A percentile compares a stretch with the other conserved stretches of the same genome.
phyloP scores from a whole-genome alignment of 495 filamentous ascomycete genomes.

The Penicillium canescens region DNA sequence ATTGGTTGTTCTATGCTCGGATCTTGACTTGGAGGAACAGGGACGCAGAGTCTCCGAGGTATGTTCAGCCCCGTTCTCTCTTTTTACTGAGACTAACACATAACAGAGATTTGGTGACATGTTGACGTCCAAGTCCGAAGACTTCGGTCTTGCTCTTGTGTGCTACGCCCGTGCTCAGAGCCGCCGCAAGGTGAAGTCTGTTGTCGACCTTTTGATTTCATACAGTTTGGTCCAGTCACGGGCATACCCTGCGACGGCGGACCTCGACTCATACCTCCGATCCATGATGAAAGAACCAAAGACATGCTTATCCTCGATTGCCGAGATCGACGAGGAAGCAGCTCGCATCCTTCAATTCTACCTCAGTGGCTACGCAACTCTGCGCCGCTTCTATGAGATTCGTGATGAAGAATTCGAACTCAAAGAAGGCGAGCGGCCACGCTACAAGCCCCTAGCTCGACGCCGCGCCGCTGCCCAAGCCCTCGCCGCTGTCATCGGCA shows the following conservation, averaged over 20 bases:
- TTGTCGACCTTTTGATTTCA: slow-evolving; percentile 83
- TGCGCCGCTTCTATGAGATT: slow-evolving; percentile 84
- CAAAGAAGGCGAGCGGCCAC: slow-evolving; percentile 39
- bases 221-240: slow-evolving; percentile 81
- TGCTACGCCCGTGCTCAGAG: slow-evolving; percentile 83
- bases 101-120: slow-evolving; percentile 73
- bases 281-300: slow-evolving; percentile 66
- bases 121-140: slow-evolving; percentile 62
- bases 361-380: slow-evolving; percentile 86
- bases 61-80: slow-evolving; percentile 26
- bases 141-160: slow-evolving; percentile 78
- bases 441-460: slow-evolving; percentile 50
- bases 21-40: slow-evolving; percentile 67
- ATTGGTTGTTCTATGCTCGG: slow-evolving; percentile 68
- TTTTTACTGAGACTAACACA: slow-evolving; percentile 3
- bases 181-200: slow-evolving; percentile 71
- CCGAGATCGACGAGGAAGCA: slow-evolving; percentile 68
- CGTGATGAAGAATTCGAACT: slow-evolving; percentile 63
- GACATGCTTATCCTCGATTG: slow-evolving; percentile 61
- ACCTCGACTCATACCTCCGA: slow-evolving; percentile 69
- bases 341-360: slow-evolving; percentile 77
- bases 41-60: slow-evolving; percentile 77
- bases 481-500: slow-evolving; percentile 76
- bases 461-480: slow-evolving; percentile 67
- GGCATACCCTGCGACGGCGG: slow-evolving; percentile 65